Percentiles rank a stretch among this genome's conserved stretches.
phyloP scores from a whole-genome alignment of 1,284 basidiomycete species.

The Inonotus hispidus region DNA sequence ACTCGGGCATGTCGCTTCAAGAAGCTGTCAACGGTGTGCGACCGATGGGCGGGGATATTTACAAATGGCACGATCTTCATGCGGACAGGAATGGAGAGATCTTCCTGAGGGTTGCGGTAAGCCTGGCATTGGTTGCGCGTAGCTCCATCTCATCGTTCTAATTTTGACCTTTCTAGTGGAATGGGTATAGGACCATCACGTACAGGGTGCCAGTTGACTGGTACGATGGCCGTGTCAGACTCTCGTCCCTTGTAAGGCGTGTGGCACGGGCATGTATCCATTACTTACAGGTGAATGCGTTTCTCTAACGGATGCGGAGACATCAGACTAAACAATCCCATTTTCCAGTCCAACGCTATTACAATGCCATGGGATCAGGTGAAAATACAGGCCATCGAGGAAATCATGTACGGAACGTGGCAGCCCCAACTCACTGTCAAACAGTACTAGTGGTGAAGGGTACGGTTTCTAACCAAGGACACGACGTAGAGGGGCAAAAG shows the following conservation, averaged over 20 bases:
- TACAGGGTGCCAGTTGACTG: constrained; percentile 71
- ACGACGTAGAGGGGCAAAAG: not conserved
- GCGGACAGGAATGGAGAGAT: constrained; percentile 55
- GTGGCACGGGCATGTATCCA: constrained; percentile 67
- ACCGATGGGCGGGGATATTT: constrained; percentile 53
- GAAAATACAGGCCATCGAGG: constrained; percentile 67
- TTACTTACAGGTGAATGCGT: constrained; percentile 56
- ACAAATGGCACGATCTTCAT: constrained; percentile 57
- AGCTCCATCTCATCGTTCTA: not conserved
- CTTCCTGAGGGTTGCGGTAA: constrained; percentile 55
- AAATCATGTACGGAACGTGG: constrained; percentile 63
- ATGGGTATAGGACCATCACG: constrained; percentile 62
- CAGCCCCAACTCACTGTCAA: constrained; percentile 42
- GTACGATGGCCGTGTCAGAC: constrained; percentile 56
- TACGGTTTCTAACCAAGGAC: not conserved
- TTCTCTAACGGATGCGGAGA: constrained; percentile 6
- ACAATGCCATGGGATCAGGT: constrained; percentile 64
- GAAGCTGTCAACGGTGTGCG: constrained; percentile 65
- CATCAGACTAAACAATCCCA: constrained; percentile 17
- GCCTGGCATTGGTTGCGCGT: constrained; percentile 22
- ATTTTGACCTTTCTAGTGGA: constrained; percentile 43
- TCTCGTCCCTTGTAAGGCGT: constrained; percentile 62
- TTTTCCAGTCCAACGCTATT: constrained; percentile 52
- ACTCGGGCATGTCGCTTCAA: constrained; percentile 58
- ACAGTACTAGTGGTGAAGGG: constrained; percentile 10